phyloP scores from a whole-genome alignment of 345 rosid genomes.

The Acer negundo region DNA sequence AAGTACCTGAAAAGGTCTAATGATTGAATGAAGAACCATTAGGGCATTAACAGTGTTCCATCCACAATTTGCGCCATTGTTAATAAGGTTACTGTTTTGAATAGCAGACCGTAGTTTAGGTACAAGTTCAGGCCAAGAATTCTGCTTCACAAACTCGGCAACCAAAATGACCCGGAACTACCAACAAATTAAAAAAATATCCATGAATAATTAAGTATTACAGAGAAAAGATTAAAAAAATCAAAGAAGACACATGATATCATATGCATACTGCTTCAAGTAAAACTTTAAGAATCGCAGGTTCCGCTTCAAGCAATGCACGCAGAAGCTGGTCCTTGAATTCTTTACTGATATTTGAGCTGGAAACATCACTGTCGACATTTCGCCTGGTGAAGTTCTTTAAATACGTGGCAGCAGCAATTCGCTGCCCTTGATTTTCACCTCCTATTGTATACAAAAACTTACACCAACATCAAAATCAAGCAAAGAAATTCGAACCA shows the following conservation, averaged over 20 bases:
- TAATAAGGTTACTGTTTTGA: conserved; percentile 54
- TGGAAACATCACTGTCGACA: conserved; percentile 32
- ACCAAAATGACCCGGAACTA: conserved; percentile 65
- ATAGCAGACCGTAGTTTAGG: conserved; percentile 61
- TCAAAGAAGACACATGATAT: background rate
- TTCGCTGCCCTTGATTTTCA: conserved; percentile 56
- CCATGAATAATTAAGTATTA: background rate
- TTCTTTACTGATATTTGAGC: conserved; percentile 56
- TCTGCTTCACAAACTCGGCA: conserved; percentile 66
- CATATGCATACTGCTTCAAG: conserved; percentile 63
- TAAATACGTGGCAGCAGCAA: conserved; percentile 78
- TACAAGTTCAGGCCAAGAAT: conserved; percentile 82
- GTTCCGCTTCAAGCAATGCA: conserved; percentile 61
- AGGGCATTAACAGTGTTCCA: conserved; percentile 67
- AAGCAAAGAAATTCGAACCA: background rate
- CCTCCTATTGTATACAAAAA: conserved; percentile 43
- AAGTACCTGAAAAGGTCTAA: conserved; percentile 84
- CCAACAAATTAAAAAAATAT: conserved; percentile 21
- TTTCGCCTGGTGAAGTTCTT: conserved; percentile 68
- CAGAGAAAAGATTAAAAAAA: background rate
- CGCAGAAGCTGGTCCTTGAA: conserved; percentile 74
- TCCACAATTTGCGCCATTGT: conserved; percentile 31
- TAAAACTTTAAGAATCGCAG: conserved; percentile 68
- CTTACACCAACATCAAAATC: conserved; percentile 3
- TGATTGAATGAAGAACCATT: conserved; percentile 58